These are phyloP conservation scores for Saccharomycopsis phalli DNA, from an alignment of 1,139 yeast species.

Conservation along the genomic window DNA sequence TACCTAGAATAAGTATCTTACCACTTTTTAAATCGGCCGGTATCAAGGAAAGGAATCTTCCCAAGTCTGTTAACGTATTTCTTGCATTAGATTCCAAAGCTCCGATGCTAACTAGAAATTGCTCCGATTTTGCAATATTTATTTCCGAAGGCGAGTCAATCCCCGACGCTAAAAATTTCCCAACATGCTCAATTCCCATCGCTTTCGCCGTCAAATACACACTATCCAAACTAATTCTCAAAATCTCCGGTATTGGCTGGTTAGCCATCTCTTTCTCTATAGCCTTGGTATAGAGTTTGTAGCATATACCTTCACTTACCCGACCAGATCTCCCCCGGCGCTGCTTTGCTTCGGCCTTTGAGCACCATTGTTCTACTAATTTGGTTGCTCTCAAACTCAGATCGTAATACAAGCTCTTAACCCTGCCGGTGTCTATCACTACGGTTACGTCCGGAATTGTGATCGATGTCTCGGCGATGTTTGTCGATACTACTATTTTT, in stretches of 20 bases:
- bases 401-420: slow-evolving; percentile 69
- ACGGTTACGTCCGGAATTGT: slow-evolving; percentile 93
- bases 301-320: slow-evolving; percentile 74
- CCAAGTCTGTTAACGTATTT: slow-evolving; percentile 56
- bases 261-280: slow-evolving; percentile 52
- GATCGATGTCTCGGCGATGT: slow-evolving; percentile 80
- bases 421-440: slow-evolving; percentile 82
- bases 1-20: slow-evolving; percentile 63
- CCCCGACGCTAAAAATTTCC: slow-evolving; percentile 61
- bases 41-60: slow-evolving; percentile 68
- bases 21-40: slow-evolving; percentile 87
- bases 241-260: slow-evolving; percentile 84
- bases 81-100: slow-evolving; percentile 36
- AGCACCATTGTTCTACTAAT: slow-evolving; percentile 77
- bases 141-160: slow-evolving; percentile 67
- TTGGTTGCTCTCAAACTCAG: slow-evolving; percentile 57
- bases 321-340: slow-evolving; percentile 99
- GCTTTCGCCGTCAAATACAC: slow-evolving; percentile 76
- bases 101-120: slow-evolving; percentile 60
- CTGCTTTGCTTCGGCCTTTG: slow-evolving; percentile 85
- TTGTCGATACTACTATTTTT: slow-evolving; percentile 85
- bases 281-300: slow-evolving; percentile 63
- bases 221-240: slow-evolving; percentile 73
- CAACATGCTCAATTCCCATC: slow-evolving; percentile 74
- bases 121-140: slow-evolving; percentile 55